phyloP scores from a whole-genome alignment of 2,329 filamentous ascomycete genomes.

The Pyrenophora teres region DNA sequence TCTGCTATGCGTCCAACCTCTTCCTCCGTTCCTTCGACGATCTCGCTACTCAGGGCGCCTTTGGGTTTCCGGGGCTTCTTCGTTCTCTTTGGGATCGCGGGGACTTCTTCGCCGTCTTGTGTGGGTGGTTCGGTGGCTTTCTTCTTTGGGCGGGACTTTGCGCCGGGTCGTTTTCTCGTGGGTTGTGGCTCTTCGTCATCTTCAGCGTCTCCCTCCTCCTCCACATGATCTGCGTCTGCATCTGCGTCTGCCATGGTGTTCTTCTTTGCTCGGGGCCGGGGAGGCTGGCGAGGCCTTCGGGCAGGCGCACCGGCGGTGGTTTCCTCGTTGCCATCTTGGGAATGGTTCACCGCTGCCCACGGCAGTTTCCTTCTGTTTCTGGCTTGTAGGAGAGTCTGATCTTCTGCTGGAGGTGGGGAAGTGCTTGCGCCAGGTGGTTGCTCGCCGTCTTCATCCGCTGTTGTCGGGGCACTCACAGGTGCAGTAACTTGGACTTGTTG shows the following conservation, averaged over 20 bases:
- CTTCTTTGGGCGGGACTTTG: conserved; percentile 28
- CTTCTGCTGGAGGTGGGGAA: neutral
- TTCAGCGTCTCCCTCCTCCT: conserved; percentile 16
- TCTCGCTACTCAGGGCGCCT: conserved; percentile 11
- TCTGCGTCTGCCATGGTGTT: conserved; percentile 4
- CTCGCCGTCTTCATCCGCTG: neutral
- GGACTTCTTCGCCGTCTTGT: conserved; percentile 18
- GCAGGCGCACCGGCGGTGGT: conserved; percentile 8
- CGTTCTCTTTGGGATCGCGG: conserved; percentile 29
- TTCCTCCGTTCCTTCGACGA: conserved; percentile 13
- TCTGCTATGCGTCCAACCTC: conserved; percentile 17
- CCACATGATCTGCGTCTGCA: conserved; percentile 11
- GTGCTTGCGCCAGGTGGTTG: neutral
- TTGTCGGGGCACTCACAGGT: neutral
- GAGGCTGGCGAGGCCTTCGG: conserved; percentile 18
- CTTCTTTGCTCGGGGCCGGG: conserved; percentile 18
- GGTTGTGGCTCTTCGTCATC: conserved; percentile 15
- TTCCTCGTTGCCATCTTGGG: conserved; percentile 19
- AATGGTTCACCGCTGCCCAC: conserved; percentile 41
- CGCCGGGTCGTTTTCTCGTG: conserved; percentile 12
- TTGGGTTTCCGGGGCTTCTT: conserved; percentile 38
- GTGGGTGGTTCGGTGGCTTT: conserved; percentile 12
- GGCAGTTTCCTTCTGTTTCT: conserved; percentile 18
- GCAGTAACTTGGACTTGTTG: neutral
- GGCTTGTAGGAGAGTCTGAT: conserved; percentile 12